phyloP scores from a whole-genome alignment of 2,329 filamentous ascomycete species.

The Arthrinium phaeospermum region DNA sequence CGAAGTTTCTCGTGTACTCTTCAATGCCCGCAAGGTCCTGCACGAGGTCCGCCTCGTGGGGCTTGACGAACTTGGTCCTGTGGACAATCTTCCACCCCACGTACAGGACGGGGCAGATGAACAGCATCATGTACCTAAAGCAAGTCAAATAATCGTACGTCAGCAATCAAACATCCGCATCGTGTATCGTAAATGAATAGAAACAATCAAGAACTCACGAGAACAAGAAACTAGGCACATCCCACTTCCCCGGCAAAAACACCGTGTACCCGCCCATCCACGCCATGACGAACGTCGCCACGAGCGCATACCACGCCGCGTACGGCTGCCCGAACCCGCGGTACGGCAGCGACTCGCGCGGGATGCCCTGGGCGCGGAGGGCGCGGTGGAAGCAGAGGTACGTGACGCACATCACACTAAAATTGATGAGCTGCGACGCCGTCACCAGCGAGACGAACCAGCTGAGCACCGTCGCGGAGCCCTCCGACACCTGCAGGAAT shows the following conservation, averaged over 20 bases:
- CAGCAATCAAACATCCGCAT: not conserved
- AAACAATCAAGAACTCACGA: conserved; percentile 52
- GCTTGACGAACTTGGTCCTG: conserved; percentile 61
- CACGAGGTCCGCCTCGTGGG: conserved; percentile 66
- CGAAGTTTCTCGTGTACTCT: conserved; percentile 68
- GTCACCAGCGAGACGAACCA: conserved; percentile 76
- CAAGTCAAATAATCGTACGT: conserved; percentile 1
- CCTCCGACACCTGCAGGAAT: conserved; percentile 74
- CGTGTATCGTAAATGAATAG: not conserved
- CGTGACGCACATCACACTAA: conserved; percentile 70
- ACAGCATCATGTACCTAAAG: conserved; percentile 71
- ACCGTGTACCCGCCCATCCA: conserved; percentile 79
- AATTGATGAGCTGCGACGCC: conserved; percentile 77
- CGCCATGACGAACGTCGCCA: conserved; percentile 71
- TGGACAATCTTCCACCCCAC: conserved; percentile 74
- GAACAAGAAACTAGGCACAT: conserved; percentile 73
- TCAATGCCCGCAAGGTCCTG: conserved; percentile 70
- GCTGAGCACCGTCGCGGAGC: conserved; percentile 68
- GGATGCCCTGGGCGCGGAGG: conserved; percentile 70
- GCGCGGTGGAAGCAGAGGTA: conserved; percentile 77
- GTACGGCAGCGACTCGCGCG: conserved; percentile 72
- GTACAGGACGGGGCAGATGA: conserved; percentile 72
- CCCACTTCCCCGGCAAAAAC: conserved; percentile 74
- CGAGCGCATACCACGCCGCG: conserved; percentile 69
- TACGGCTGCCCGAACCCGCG: conserved; percentile 73